Evolutionary conservation across 106 monocot species (phyloP).

Genomic region (Hemerocallis citrina): DNA sequence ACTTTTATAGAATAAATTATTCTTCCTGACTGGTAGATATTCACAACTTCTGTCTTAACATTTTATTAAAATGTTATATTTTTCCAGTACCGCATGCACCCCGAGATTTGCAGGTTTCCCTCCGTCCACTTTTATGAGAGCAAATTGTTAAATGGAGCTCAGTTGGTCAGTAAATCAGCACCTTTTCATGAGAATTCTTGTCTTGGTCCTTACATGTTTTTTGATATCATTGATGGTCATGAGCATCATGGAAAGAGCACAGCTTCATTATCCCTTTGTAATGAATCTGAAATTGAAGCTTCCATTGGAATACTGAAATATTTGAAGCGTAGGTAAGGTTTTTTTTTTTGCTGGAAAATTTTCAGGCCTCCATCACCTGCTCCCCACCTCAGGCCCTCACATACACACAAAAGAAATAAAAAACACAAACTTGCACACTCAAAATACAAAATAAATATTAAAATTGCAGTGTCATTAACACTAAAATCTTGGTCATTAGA

Average conservation of each 20-base stretch:
- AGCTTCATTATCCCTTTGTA: constrained; percentile 69
- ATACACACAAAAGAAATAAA: too few relatives aligned
- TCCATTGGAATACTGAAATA: constrained; percentile 61
- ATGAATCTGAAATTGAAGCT: constrained; percentile 78
- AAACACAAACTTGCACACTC: too few relatives aligned
- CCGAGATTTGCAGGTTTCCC: constrained; percentile 91
- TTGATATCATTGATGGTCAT: constrained; percentile 70
- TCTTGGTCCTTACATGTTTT: constrained; percentile 90
- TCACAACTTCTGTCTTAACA: neutral
- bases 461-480: too few relatives aligned
- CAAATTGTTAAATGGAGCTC: constrained; percentile 56
- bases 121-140: constrained; percentile 90
- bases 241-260: constrained; percentile 64
- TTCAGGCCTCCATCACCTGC: neutral
- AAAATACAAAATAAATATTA: too few relatives aligned
- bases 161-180: constrained; percentile 50
- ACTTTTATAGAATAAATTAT: neutral
- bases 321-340: constrained; percentile 49
- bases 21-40: neutral
- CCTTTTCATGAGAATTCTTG: constrained; percentile 55
- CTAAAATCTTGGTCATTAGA: too few relatives aligned
- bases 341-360: constrained; percentile 3
- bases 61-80: constrained; percentile 1
- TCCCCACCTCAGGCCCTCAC: too few relatives aligned
- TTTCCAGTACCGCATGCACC: constrained; percentile 93